These are phyloP conservation scores for Alliaria petiolata DNA, from an alignment of 345 rosid species.

Conservation along the genomic window DNA sequence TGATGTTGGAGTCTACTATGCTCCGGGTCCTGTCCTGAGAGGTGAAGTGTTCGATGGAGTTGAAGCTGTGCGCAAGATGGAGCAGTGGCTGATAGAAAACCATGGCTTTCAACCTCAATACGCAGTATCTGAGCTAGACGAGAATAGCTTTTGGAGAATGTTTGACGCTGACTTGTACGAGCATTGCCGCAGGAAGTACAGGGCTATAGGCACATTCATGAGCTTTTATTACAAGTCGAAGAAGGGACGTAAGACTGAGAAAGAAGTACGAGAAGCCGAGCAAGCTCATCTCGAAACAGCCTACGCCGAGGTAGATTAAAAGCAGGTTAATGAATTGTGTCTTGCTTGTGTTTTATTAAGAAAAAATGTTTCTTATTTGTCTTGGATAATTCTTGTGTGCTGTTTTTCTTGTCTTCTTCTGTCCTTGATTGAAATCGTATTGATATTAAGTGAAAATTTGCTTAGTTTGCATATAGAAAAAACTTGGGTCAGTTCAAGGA, in stretches of 20 bases:
- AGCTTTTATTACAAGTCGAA: conserved; percentile 85
- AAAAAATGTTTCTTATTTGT: background rate
- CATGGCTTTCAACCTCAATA: conserved; percentile 84
- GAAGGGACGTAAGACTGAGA: conserved; percentile 94
- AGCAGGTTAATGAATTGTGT: background rate
- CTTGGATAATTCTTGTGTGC: background rate
- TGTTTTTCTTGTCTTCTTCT: background rate
- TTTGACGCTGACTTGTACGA: conserved; percentile 74
- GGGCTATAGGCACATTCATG: conserved; percentile 90
- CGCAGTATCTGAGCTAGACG: conserved; percentile 75
- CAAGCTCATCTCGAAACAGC: conserved; percentile 60
- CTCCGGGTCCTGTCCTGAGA: conserved; percentile 85
- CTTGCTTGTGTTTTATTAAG: background rate
- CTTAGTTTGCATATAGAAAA: too few species aligned
- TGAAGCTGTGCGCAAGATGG: conserved; percentile 73
- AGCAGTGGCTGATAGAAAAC: conserved; percentile 84
- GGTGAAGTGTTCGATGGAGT: conserved; percentile 84
- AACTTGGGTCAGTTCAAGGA: too few species aligned
- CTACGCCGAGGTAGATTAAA: conserved; percentile 12
- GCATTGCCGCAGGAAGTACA: conserved; percentile 65
- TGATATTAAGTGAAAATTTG: background rate
- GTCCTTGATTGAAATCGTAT: background rate
- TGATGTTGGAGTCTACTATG: conserved; percentile 80
- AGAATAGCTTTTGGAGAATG: conserved; percentile 90
- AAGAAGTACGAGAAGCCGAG: conserved; percentile 88